Evolutionary conservation across 306 rosid species (phyloP).

Genomic region (Rosa multiflora): DNA sequence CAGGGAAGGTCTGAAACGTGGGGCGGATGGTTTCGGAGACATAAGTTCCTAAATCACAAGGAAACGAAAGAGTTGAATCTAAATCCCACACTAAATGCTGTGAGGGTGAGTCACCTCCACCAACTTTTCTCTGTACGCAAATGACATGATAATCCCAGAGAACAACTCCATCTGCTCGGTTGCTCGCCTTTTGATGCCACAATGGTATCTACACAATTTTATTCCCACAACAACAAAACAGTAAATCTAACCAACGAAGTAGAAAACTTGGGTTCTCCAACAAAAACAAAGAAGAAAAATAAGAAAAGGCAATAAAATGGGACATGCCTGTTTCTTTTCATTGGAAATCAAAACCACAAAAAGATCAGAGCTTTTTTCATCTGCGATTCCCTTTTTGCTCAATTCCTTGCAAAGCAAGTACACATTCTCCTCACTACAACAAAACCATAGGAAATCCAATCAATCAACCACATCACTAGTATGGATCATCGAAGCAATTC

Average conservation of each 20-base stretch:
- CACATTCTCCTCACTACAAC: slow-evolving; percentile 79
- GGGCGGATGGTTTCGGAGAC: slow-evolving; percentile 65
- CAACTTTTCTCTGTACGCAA: slow-evolving; percentile 64
- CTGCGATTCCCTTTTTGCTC: slow-evolving; percentile 51
- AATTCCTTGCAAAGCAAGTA: slow-evolving; percentile 74
- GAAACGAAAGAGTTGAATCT: slow-evolving; percentile 72
- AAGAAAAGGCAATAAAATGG: not conserved
- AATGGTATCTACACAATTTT: slow-evolving; percentile 57
- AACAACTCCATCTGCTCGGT: slow-evolving; percentile 70
- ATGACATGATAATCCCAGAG: slow-evolving; percentile 94
- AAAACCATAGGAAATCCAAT: not conserved
- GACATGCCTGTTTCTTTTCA: slow-evolving; percentile 75
- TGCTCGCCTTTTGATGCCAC: slow-evolving; percentile 84
- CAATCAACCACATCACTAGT: not conserved
- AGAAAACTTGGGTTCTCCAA: not conserved
- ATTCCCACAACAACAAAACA: not conserved
- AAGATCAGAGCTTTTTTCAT: slow-evolving; percentile 58
- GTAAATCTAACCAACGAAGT: not conserved
- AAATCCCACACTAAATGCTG: slow-evolving; percentile 73
- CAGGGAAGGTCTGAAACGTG: slow-evolving; percentile 60
- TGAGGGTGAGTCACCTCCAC: slow-evolving; percentile 42
- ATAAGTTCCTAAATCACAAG: slow-evolving; percentile 60
- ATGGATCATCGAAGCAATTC: not conserved
- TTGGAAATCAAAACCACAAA: slow-evolving; percentile 77
- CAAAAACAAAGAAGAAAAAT: not conserved